Base-by-base conservation (phyloP, 345 rosid genomes). In the Eucalyptus shirleyi region DNA sequence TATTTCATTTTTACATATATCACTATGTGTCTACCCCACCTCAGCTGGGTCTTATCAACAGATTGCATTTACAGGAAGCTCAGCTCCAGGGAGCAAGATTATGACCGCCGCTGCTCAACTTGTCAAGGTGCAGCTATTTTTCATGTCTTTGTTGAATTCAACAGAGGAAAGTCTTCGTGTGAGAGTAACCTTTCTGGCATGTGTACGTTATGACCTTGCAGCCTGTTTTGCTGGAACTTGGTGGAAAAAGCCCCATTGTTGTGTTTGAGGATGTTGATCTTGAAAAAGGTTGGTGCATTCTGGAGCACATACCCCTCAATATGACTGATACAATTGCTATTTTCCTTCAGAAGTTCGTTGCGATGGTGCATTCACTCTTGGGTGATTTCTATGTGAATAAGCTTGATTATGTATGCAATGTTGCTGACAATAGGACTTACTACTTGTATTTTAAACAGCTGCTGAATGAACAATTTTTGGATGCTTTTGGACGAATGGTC, bases 401-500 rank as follows among this genome's bases (percentile, higher is more conserved):
- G 37, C 42, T 56, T 32, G 87, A 81, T 65, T 62, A 34, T 18
- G 24, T 62, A 59, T 88, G 49, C 49, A 17, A 37, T 88, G 28
- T 88, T 65, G 44, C 83, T 80, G 47, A 40, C 11, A 56, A 26
- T 42, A 8, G 53, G 82, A 2, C 51, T 81, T 55, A 16, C 28
- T 45, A 37, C 23, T 82, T 55, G 65, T 34, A 56, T 49, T 67
- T 49, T 34, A 56, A 37, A n/a, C 92, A 98, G 99, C 99, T 92
- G 99, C 94, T 87, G 99, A 98, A 89, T 97, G 99, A 95, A 94
- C 95, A 81, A 87, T 92, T 81, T 96, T 97, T 91, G 99, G 99
- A 87, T 97, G 99, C 96, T 98, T 97, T 93, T 96, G 98, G 96
- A 97, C 98, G 86, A 97, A 96, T 94, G 99, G 99, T 87, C 99